Evolutionary conservation across 768 basidiomycete species (phyloP).

Genomic region (Xerocomus spinulosus): DNA sequence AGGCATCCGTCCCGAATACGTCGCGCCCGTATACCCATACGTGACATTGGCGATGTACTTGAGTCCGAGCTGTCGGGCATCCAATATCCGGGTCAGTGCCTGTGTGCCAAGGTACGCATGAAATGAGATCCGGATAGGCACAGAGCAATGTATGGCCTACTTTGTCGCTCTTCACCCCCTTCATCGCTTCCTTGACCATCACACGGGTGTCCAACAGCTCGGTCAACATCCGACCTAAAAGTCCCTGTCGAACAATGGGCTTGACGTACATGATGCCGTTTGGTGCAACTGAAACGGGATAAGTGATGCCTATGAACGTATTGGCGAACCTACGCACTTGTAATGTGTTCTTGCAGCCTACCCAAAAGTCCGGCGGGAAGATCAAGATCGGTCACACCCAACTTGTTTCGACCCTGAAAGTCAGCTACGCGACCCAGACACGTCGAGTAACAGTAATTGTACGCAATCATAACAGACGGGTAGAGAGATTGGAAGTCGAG

Average conservation of each 20-base stretch:
- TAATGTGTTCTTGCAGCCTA: constrained; percentile 70
- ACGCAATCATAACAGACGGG: constrained; percentile 97
- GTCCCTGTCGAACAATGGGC: constrained; percentile 72
- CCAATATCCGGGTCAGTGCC: constrained; percentile 71
- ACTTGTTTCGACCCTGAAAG: constrained; percentile 85
- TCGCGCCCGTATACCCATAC: constrained; percentile 94
- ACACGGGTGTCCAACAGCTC: constrained; percentile 93
- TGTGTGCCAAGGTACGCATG: constrained; percentile 29
- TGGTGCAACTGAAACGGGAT: constrained; percentile 66
- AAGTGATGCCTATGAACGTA: not conserved
- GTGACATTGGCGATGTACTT: constrained; percentile 95
- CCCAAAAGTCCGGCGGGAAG: constrained; percentile 64
- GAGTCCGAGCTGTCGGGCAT: constrained; percentile 88
- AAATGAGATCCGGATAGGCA: not conserved
- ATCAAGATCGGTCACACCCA: constrained; percentile 76
- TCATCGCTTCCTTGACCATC: constrained; percentile 99
- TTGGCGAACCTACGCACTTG: constrained; percentile 42
- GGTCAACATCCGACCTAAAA: constrained; percentile 85
- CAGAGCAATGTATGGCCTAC: constrained; percentile 34
- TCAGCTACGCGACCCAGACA: constrained; percentile 84
- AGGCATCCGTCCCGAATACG: constrained; percentile 96
- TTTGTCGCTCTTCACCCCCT: constrained; percentile 68
- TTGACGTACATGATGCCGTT: constrained; percentile 97
- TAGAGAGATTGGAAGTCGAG: constrained; percentile 96
- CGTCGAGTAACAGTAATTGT: constrained; percentile 97